phyloP scores from a whole-genome alignment of 1,284 basidiomycete species.

The Microbotryomycetes sp. region DNA sequence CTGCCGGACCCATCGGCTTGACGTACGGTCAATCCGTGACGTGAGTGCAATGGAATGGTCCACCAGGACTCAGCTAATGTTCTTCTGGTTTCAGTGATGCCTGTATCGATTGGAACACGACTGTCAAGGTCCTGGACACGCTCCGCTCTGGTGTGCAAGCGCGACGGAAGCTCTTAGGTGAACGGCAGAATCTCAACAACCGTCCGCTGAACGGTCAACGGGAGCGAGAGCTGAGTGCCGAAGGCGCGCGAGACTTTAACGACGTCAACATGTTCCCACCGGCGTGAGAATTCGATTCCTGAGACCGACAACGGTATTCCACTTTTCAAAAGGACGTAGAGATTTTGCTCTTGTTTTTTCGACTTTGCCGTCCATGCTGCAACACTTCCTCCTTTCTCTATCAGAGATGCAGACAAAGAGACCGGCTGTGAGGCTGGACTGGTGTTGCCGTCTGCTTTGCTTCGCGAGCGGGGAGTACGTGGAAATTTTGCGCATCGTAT shows the following conservation, averaged over 20 bases:
- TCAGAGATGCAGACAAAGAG: too few species aligned
- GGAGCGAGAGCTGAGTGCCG: conserved; percentile 11
- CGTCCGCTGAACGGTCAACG: conserved; percentile 7
- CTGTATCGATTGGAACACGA: conserved; percentile 83
- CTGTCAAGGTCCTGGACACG: conserved; percentile 67
- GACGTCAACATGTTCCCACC: conserved; percentile 5
- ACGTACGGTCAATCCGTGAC: conserved; percentile 85
- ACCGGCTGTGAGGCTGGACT: too few species aligned
- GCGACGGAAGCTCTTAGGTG: conserved; percentile 48
- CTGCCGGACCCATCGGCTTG: conserved; percentile 64
- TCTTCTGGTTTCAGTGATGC: conserved; percentile 45
- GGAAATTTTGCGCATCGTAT: too few species aligned
- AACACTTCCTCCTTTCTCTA: too few species aligned
- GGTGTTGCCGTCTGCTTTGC: too few species aligned
- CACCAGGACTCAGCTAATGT: too few species aligned
- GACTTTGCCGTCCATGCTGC: too few species aligned
- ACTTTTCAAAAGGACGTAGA: too few species aligned
- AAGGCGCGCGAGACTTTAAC: conserved; percentile 25
- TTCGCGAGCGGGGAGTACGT: too few species aligned
- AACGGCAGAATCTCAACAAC: conserved; percentile 1
- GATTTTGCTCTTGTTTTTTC: too few species aligned
- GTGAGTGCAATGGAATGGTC: conserved; percentile 45
- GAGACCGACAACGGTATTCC: too few species aligned
- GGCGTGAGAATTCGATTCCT: neutral
- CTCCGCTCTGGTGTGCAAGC: conserved; percentile 71